phyloP scores from a whole-genome alignment of 192 early-diverging fungal genomes.

The Backusella parvicylindrica region DNA sequence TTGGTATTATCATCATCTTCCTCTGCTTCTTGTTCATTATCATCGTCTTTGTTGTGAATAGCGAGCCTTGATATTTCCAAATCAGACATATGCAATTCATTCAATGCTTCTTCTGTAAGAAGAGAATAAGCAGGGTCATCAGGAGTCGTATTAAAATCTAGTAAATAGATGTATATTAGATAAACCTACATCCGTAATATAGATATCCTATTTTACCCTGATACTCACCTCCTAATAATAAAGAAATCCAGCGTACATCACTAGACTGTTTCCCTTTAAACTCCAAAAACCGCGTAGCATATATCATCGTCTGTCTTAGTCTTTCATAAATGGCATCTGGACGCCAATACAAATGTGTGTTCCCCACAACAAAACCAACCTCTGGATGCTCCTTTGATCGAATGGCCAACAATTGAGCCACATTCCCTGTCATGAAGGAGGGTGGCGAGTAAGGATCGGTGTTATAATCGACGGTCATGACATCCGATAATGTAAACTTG shows the following conservation, averaged over 20 bases:
- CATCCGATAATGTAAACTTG: slow-evolving; percentile 5
- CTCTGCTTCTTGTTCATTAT: neutral
- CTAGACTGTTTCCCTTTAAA: neutral
- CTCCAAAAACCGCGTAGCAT: neutral
- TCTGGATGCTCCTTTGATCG: neutral
- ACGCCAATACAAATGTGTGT: slow-evolving; percentile 37
- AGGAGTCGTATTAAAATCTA: slow-evolving; percentile 30
- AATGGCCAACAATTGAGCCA: slow-evolving; percentile 24
- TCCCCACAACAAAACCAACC: slow-evolving; percentile 28
- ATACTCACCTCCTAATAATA: slow-evolving; percentile 22
- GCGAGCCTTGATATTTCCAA: slow-evolving; percentile 14
- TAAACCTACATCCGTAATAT: neutral
- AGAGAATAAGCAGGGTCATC: slow-evolving; percentile 19
- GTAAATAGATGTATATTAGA: neutral
- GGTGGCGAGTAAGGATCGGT: slow-evolving; percentile 1
- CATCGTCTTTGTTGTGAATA: neutral
- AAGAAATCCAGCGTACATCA: slow-evolving; percentile 10
- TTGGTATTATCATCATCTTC: neutral
- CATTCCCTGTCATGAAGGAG: slow-evolving; percentile 30
- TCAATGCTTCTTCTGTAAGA: slow-evolving; percentile 12
- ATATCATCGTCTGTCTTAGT: slow-evolving; percentile 24
- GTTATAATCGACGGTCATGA: slow-evolving; percentile 26
- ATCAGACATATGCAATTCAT: neutral
- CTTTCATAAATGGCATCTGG: slow-evolving; percentile 33
- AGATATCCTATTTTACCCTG: neutral